Evolutionary conservation across 768 basidiomycete species (phyloP).

Genomic region (Hydnomerulius pinastri): DNA sequence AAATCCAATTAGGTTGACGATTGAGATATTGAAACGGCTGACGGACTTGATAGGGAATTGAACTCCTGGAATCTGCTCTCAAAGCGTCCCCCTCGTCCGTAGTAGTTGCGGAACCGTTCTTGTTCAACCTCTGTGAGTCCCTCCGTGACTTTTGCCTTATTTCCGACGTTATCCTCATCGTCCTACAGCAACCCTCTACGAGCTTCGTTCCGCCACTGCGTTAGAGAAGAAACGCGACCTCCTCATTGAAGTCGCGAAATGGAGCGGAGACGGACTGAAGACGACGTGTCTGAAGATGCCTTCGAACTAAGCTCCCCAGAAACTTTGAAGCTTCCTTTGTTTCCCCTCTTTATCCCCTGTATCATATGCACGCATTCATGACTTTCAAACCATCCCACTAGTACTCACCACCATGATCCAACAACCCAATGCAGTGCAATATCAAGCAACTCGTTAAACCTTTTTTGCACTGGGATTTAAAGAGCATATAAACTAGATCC

Average conservation of each 20-base stretch:
- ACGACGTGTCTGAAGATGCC: slow-evolving; percentile 82
- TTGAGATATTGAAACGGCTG: not conserved
- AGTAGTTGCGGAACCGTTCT: slow-evolving; percentile 76
- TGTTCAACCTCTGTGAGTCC: slow-evolving; percentile 79
- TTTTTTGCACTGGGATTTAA: not conserved
- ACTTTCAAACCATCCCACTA: too few relatives aligned
- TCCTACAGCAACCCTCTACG: slow-evolving; percentile 75
- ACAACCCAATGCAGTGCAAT: too few relatives aligned
- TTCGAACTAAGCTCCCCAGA: slow-evolving; percentile 39
- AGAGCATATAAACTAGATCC: slow-evolving; percentile 13
- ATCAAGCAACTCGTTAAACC: not conserved
- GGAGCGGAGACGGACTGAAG: slow-evolving; percentile 83
- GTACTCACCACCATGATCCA: too few relatives aligned
- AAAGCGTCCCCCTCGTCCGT: slow-evolving; percentile 66
- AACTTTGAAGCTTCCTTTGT: not conserved
- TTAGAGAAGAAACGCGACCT: slow-evolving; percentile 76
- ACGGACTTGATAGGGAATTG: slow-evolving; percentile 57
- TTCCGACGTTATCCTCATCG: not conserved
- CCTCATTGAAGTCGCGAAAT: slow-evolving; percentile 75
- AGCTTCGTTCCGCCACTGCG: slow-evolving; percentile 71
- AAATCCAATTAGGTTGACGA: not conserved
- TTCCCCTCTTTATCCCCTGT: not conserved
- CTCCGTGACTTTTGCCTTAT: not conserved
- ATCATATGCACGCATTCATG: not conserved
- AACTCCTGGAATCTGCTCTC: slow-evolving; percentile 64